Evolutionary conservation across 768 basidiomycete genomes (phyloP), one percentile per base, ranked within the genome.

Genomic region (Amylocystis lapponica): DNA sequence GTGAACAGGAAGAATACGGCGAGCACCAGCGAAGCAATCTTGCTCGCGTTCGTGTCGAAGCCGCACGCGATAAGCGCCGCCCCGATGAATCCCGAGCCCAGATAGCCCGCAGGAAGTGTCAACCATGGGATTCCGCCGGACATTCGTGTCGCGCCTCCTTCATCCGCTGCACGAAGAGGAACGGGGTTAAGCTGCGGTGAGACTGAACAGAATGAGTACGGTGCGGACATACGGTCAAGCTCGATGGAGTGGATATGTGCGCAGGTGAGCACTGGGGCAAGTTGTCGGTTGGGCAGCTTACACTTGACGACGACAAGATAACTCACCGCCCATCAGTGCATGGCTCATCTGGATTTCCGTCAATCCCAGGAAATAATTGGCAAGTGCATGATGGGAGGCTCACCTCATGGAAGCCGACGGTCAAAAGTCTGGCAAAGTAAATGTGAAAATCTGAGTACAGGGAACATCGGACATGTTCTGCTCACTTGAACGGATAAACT

Each of bases 401-500:
- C 52, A 84, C 87, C 69, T 92, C 89, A 63, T 92, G 89, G 58
- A 92, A 90, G 36, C 89, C 89, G 36, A 92, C 89, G 1, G 89
- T 90, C 39, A 91, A 72, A 41, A 91, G 61, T 55, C 88, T 87
- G 51, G 9, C n/a, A n/a, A n/a, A n/a, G n/a, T n/a, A n/a, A n/a
- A n/a, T n/a, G n/a, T n/a, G n/a, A n/a, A n/a, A n/a, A n/a, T n/a
- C n/a, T n/a, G n/a, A n/a, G n/a, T n/a, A n/a, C n/a, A n/a, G n/a
- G n/a, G n/a, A n/a, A n/a, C n/a, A n/a, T n/a, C n/a, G n/a, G n/a
- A n/a, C n/a, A n/a, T n/a, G n/a, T n/a, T n/a, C n/a, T n/a, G 61
- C 80, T 65, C 65, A 89, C 89, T 92, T 92, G 76, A 92, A 92
- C 4, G 89, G 90, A 61, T 92, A 92, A 57, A 92, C 88, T 91